Evolutionary conservation across 495 filamentous ascomycete species (phyloP), one percentile per base, ranked within the genome.

Genomic region (Pyrenula massariospora): DNA sequence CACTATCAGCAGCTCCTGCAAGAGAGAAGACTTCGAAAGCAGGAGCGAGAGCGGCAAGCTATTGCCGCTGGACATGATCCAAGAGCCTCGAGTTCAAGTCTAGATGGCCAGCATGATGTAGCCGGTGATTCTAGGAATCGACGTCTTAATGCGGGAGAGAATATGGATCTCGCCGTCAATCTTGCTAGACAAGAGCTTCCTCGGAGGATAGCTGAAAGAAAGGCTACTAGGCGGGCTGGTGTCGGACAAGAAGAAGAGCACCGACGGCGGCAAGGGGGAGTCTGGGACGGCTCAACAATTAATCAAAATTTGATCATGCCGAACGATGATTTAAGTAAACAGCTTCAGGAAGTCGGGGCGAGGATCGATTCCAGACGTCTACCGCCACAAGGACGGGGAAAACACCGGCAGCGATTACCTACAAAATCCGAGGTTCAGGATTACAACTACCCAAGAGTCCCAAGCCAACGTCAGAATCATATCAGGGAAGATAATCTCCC

Each of bases 111-210:
- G 8, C 31, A 42, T 15, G 31, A 15, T 15, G 15, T 15, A 8
- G 5, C 31, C 15, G 31, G 15, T 5, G 31, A 42, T 15, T 15
- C 15, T 15, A 42, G 31, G 15, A 42, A 15, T 42, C 31, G 31
- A 15, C 52, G 83, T 3, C 68, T 96, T 21, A 84, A 87, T 64
- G 87, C 86, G 2, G 78, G 73, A 11, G 80, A 88, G 54, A 77
- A 94, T 57, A 77, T 80, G 56, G 84, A 90, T 25, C 76, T 96
- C 42, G 90, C 90, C 10, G 86, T 94, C 3, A 77, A 85, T 59
- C 61, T 95, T 36, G 89, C 89, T 0, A 80, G 84, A 55, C 83
- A 77, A 20, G 89, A 95, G 67, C 81, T 92, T 50, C 75, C 68
- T 52, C 80, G 89, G 52, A 75, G 90, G 59, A 83, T 84, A 55